Conservation (phyloP, 306 rosid species). For the Vachellia pachyceras region DNA sequence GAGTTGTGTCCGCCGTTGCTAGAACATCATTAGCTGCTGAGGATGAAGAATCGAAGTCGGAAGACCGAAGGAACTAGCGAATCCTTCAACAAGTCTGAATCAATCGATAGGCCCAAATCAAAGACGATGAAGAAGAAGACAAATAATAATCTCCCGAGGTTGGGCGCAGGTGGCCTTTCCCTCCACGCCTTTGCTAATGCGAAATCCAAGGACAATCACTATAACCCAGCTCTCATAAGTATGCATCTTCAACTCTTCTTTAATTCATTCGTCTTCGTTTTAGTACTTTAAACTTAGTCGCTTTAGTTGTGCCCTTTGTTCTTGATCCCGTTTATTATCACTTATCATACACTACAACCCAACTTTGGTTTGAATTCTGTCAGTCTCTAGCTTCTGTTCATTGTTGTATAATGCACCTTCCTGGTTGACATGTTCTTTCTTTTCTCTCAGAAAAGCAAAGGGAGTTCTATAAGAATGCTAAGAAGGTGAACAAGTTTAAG, state of each 20-base stretch:
- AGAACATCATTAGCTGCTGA: not conserved
- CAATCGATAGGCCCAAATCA: constrained; percentile 31
- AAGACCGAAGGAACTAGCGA: constrained; percentile 36
- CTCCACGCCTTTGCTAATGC: constrained; percentile 67
- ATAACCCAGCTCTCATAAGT: constrained; percentile 85
- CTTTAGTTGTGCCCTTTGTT: not conserved
- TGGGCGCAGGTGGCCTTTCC: constrained; percentile 72
- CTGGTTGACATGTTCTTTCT: constrained; percentile 13
- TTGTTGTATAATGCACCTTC: not conserved
- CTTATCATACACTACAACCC: not conserved
- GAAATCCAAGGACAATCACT: constrained; percentile 59
- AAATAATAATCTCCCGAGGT: constrained; percentile 54
- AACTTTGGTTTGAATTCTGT: not conserved
- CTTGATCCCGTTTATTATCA: not conserved
- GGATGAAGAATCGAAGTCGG: constrained; percentile 51
- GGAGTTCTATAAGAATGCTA: constrained; percentile 72
- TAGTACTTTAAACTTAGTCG: not conserved
- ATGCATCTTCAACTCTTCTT: constrained; percentile 25
- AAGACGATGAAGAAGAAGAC: constrained; percentile 32
- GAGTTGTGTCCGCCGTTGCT: not conserved
- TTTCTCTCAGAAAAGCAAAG: constrained; percentile 59
- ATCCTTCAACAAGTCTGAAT: constrained; percentile 33
- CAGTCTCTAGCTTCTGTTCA: not conserved
- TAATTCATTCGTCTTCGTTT: not conserved
- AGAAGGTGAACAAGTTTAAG: constrained; percentile 63